Base-by-base conservation (phyloP, 2,329 filamentous ascomycete species). In the Claviceps humidiphila region DNA sequence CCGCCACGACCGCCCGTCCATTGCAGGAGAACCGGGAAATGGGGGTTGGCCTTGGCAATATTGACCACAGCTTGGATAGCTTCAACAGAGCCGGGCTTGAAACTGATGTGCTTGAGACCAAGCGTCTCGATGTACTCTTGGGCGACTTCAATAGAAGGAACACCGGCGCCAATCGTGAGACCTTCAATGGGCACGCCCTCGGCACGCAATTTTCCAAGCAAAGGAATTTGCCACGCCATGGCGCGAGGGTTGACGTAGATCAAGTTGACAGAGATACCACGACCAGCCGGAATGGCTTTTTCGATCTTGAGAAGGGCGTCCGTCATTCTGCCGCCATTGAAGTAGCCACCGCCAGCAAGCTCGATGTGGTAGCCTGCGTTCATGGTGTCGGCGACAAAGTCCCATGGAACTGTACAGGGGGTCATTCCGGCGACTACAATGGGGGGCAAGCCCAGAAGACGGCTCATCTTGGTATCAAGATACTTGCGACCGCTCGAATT, bases 391-490 rank as follows among this genome's bases (percentile, higher is more conserved):
- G 89, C 85, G 44, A 95, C 87, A 59, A 95, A 95, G 68, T 95
- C 88, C 85, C 87, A 93, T 1, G 87, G 82, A 3, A 94, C 87
- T 0, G 90, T 96, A 55, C 80, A 81, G 13, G 90, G 90, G 2
- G 90, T 95, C 90, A 96, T 96, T 66, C 89, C 90, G 53, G 89
- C 88, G 55, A 95, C 89, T 74, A 96, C 84, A 56, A 96, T 74
- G 0, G 90, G 90, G 8, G 90, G 89, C 4, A 93, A 74, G 60
- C 89, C 89, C 17, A 95, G 74, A 20, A 95, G 74, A 59, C 88
- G 79, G 68, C 86, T 94, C 85, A 96, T 93, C 74, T 95, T 96
- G 56, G 93, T 98, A 66, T 97, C 90, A 47, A 98, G 88, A 60
- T 87, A 96, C 2, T 88, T 95, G 64, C 90, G 80, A 20, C 93